A percentile compares a stretch with the other conserved stretches of the same genome.
Evolutionary conservation across 768 basidiomycete genomes (phyloP).

Genomic region (Serendipita sp.): DNA sequence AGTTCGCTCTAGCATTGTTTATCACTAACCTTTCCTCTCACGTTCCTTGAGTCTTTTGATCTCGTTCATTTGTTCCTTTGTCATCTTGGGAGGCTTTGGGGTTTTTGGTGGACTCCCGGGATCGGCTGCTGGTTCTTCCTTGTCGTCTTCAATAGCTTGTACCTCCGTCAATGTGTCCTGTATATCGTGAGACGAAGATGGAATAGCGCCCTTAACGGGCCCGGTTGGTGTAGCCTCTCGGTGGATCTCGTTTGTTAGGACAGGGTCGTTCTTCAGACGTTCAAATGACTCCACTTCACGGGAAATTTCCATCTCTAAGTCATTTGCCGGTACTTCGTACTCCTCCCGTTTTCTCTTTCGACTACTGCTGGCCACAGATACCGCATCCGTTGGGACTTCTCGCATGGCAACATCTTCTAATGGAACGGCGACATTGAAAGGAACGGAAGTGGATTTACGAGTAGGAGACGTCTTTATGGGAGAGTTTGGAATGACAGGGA

Average conservation of each 20-base stretch:
- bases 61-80: background rate
- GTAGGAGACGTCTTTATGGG: too few relatives aligned
- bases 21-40: background rate
- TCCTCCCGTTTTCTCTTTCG: background rate
- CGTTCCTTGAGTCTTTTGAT: background rate
- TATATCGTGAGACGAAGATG: too few relatives aligned
- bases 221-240: too few relatives aligned
- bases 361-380: background rate
- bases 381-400: background rate
- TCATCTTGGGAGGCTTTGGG: background rate
- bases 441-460: too few relatives aligned
- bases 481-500: too few relatives aligned
- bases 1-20: too few relatives aligned
- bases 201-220: too few relatives aligned
- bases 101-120: background rate
- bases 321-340: background rate
- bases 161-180: too few relatives aligned
- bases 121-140: background rate
- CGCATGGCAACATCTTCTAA: background rate
- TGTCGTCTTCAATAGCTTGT: too few relatives aligned
- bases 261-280: too few relatives aligned
- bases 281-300: too few relatives aligned
- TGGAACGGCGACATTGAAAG: background rate
- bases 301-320: background rate
- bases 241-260: too few relatives aligned